Percentiles rank a stretch among this genome's conserved stretches.
These are phyloP conservation scores for Daldinia bambusicola DNA, from an alignment of 495 filamentous ascomycete genomes.

Conservation along the genomic window DNA sequence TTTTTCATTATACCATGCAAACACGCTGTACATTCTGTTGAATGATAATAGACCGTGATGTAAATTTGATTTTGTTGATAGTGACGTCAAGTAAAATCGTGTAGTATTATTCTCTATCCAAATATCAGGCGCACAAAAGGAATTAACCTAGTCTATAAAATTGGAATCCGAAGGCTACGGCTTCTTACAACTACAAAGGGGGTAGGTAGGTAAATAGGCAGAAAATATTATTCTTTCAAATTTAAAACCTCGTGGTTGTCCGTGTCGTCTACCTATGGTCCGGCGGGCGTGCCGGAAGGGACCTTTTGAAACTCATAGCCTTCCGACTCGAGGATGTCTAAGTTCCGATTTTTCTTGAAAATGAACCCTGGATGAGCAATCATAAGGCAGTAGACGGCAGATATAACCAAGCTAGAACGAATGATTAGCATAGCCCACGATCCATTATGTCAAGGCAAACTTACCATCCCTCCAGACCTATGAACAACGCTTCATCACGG, in stretches of 20 bases:
- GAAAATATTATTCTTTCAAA: too few relatives aligned
- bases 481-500: slow-evolving; percentile 58
- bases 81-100: not conserved
- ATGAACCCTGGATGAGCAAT: slow-evolving; percentile 10
- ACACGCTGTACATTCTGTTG: too few relatives aligned
- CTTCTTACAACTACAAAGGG: not conserved
- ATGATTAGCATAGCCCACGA: not conserved
- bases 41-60: not conserved
- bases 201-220: too few relatives aligned
- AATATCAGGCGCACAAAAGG: not conserved
- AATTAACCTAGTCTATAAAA: not conserved
- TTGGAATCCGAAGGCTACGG: not conserved
- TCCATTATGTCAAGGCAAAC: not conserved
- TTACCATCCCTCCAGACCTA: slow-evolving; percentile 54
- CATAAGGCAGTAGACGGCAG: slow-evolving; percentile 10
- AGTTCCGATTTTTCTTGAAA: not conserved
- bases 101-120: not conserved
- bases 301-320: slow-evolving; percentile 2
- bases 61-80: not conserved
- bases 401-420: not conserved
- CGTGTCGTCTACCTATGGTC: not conserved
- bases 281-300: not conserved
- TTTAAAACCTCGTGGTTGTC: not conserved
- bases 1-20: not conserved
- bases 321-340: not conserved